Percentiles rank a stretch among this genome's conserved stretches.
These are phyloP conservation scores for Hymenoscyphus fructigenus DNA, from an alignment of 2,329 filamentous ascomycete species.

Conservation along the genomic window DNA sequence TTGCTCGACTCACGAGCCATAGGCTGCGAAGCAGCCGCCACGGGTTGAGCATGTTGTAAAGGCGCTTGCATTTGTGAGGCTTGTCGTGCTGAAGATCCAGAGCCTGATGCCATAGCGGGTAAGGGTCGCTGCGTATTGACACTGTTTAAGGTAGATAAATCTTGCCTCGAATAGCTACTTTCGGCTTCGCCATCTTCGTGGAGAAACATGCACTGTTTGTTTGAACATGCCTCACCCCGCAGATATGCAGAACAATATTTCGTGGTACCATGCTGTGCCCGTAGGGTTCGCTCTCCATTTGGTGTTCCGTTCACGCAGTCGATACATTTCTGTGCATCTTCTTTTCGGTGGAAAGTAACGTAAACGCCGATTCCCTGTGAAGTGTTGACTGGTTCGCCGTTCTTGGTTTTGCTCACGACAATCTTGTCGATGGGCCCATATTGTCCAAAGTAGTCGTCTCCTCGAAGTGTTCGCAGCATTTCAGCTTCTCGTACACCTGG, in stretches of 20 bases:
- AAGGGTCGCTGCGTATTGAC: slow-evolving; percentile 74
- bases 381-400: slow-evolving; percentile 60
- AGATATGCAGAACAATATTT: slow-evolving; percentile 99
- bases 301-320: slow-evolving; percentile 86
- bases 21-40: slow-evolving; percentile 49
- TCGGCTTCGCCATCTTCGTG: slow-evolving; percentile 98
- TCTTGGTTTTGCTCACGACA: slow-evolving; percentile 86
- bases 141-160: slow-evolving; percentile 91
- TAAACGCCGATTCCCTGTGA: slow-evolving; percentile 84
- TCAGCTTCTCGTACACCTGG: slow-evolving; percentile 92
- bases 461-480: slow-evolving; percentile 83
- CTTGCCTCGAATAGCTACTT: slow-evolving; percentile 92
- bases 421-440: slow-evolving; percentile 99
- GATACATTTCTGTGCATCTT: slow-evolving; percentile 88
- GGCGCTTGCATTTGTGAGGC: slow-evolving; percentile 42
- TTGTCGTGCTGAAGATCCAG: slow-evolving; percentile 55
- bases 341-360: slow-evolving; percentile 92
- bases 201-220: slow-evolving; percentile 95
- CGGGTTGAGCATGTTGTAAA: slow-evolving; percentile 35
- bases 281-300: slow-evolving; percentile 83
- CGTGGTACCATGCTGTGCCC: slow-evolving; percentile 81
- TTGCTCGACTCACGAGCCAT: slow-evolving; percentile 79
- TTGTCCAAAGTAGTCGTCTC: slow-evolving; percentile 93
- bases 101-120: slow-evolving; percentile 49
- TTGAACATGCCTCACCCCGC: slow-evolving; percentile 90